Percentiles rank a stretch among this genome's conserved stretches.
These are phyloP conservation scores for Lentinula novae-zelandiae DNA, from an alignment of 1,284 basidiomycete genomes.

Conservation along the genomic window DNA sequence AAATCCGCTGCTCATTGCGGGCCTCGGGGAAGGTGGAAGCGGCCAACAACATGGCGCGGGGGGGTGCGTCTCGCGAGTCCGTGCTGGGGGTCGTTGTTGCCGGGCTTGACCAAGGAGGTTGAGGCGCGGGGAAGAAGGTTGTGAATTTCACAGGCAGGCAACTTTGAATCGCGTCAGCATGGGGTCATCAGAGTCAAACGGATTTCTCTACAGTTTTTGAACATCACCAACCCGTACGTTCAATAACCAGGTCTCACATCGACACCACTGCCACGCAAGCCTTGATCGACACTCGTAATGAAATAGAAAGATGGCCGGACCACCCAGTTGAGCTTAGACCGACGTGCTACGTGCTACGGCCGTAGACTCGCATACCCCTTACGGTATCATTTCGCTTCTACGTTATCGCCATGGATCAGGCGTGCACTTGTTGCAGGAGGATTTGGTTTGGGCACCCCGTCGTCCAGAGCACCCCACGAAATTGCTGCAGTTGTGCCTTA, in stretches of 20 bases:
- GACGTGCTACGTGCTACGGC: not conserved
- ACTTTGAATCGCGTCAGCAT: too few species aligned
- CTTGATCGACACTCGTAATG: conserved; percentile 83
- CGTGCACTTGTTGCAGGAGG: conserved; percentile 86
- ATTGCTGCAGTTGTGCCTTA: conserved; percentile 73
- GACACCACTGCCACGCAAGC: conserved; percentile 91
- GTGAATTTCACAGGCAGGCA: too few species aligned
- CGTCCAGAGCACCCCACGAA: conserved; percentile 49
- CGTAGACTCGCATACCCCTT: not conserved
- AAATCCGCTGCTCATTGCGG: too few species aligned
- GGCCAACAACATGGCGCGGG: too few species aligned
- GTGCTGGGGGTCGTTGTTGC: too few species aligned
- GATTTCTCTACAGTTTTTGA: conserved; percentile 72
- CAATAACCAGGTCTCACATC: conserved; percentile 56
- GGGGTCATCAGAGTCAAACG: too few species aligned
- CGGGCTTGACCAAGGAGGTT: too few species aligned
- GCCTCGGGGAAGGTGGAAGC: too few species aligned
- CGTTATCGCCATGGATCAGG: conserved; percentile 93
- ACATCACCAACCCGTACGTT: conserved; percentile 3
- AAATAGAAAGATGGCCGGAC: conserved; percentile 87
- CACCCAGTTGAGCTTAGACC: conserved; percentile 67
- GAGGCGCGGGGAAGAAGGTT: too few species aligned
- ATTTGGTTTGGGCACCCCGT: conserved; percentile 64
- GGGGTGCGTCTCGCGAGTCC: too few species aligned
- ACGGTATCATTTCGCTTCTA: conserved; percentile 84